Evolutionary conservation across 2,329 filamentous ascomycete genomes (phyloP).

Genomic region (Trichoderma atroviride): DNA sequence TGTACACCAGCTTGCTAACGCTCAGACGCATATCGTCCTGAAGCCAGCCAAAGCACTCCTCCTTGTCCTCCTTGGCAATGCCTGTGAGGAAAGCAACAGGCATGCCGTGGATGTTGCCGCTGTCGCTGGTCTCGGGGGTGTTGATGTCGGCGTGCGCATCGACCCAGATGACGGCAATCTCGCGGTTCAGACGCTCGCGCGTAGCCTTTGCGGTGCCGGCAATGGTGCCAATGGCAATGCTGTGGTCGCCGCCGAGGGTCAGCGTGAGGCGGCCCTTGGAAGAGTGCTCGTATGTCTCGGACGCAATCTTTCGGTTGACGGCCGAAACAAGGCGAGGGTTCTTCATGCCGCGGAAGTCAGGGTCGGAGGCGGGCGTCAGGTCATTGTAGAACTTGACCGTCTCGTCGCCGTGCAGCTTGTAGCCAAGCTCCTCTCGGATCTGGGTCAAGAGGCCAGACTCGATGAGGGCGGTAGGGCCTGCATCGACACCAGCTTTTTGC

Average conservation of each 20-base stretch:
- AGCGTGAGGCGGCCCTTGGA: slow-evolving; percentile 82
- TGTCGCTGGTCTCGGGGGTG: slow-evolving; percentile 84
- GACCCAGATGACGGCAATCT: slow-evolving; percentile 97
- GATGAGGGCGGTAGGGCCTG: slow-evolving; percentile 85
- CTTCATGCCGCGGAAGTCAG: slow-evolving; percentile 90
- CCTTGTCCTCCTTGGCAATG: slow-evolving; percentile 72
- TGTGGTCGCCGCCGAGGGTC: slow-evolving; percentile 94
- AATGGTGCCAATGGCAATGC: slow-evolving; percentile 92
- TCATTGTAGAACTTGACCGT: slow-evolving; percentile 81
- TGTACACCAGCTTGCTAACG: slow-evolving; percentile 90
- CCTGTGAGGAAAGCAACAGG: slow-evolving; percentile 90
- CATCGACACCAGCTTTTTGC: slow-evolving; percentile 91
- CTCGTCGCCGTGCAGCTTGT: slow-evolving; percentile 83
- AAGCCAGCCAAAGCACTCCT: slow-evolving; percentile 90
- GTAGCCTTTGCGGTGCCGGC: slow-evolving; percentile 84
- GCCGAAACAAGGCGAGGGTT: slow-evolving; percentile 83
- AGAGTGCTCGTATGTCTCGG: slow-evolving; percentile 87
- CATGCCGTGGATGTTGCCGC: slow-evolving; percentile 98
- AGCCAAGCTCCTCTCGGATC: slow-evolving; percentile 82
- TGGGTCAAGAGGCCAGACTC: slow-evolving; percentile 83
- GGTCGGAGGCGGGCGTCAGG: slow-evolving; percentile 70
- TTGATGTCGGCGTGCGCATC: slow-evolving; percentile 99
- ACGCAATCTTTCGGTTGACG: slow-evolving; percentile 76
- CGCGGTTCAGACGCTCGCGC: slow-evolving; percentile 76
- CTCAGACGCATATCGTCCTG: slow-evolving; percentile 69